Percentiles rank a stretch among this genome's conserved stretches.
These are phyloP conservation scores for California macrophylla DNA, from an alignment of 441 rosid genomes.

Conservation along the genomic window DNA sequence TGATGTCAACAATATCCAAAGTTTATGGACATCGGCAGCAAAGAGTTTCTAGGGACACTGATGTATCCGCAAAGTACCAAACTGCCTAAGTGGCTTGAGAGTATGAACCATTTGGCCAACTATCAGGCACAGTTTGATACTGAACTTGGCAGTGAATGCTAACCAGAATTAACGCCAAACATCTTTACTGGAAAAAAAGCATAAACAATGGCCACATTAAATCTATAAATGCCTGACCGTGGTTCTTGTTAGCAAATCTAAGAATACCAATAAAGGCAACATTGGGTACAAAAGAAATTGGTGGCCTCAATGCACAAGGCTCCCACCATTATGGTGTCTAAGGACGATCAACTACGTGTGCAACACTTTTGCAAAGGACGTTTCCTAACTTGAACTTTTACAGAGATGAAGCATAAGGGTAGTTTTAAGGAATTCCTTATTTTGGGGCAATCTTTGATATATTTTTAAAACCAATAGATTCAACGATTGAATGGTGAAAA, in stretches of 20 bases:
- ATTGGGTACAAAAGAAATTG: neutral
- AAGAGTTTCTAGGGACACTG: neutral
- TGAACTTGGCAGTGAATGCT: neutral
- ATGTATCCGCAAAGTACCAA: neutral
- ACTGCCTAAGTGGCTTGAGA: neutral
- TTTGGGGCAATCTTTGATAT: neutral
- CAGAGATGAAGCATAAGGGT: no score
- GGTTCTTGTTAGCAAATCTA: neutral
- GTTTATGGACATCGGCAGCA: neutral
- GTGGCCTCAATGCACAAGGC: neutral
- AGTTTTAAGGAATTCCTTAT: no score
- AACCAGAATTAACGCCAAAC: neutral
- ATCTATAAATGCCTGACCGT: neutral
- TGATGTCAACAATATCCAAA: neutral
- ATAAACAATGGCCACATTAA: neutral
- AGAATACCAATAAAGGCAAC: neutral
- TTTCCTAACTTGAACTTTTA: neutral
- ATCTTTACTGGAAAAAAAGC: neutral
- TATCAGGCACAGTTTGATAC: neutral
- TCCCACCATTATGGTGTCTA: neutral
- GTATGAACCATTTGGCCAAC: neutral
- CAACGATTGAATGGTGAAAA: neutral
- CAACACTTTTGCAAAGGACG: neutral
- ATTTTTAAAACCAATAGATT: neutral
- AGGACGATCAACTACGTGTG: neutral